Evolutionary conservation across 2,329 filamentous ascomycete species (phyloP), one percentile per base, ranked within the genome.

Genomic region (Pseudogymnoascus sp.): DNA sequence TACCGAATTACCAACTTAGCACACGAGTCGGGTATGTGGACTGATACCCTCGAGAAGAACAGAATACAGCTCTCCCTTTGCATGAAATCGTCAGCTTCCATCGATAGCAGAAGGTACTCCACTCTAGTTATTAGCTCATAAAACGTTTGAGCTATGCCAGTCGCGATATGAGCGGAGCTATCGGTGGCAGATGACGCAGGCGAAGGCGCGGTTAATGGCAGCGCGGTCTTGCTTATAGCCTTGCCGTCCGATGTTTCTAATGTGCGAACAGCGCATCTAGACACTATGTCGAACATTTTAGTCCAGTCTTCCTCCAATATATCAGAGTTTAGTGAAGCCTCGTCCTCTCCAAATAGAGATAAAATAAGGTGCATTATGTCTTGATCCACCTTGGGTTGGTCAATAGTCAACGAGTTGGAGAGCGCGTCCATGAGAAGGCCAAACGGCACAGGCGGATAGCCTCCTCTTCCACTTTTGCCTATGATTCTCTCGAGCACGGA

Each of bases 221-320:
- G 67, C 59, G 64, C 61, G 38, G 67, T 42, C 9, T 63, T 67
- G 46, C 68, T 68, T 19, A 69, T 64, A 26, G 65, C 62, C 35
- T 65, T 68, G n/a, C 69, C 70, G 63, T 72, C 68, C 11, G 71
- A 59, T n/a, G 65, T 69, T 50, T 72, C 70, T 19, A 71, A 62
- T 23, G 68, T 67, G 42, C 69, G 65, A 35, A 64, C 64, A 6
- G 71, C 79, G 70, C 87, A 89, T 62, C 79, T 79, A 3, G 77
- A 77, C 1, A 84, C 83, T 17, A 88, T 81, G 19, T 83, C 78
- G 17, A 90, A 79, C 63, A 88, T 77, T 4, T 80, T 74, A 1
- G 81, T 79, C 86, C 88, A 88, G 70, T 89, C 86, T 68, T 88
- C 86, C 63, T 88, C 86, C 44, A 82, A 75, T 21, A 89, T 74